These are phyloP conservation scores for Citrus unshiu DNA, from an alignment of 345 rosid species.

Conservation along the genomic window DNA sequence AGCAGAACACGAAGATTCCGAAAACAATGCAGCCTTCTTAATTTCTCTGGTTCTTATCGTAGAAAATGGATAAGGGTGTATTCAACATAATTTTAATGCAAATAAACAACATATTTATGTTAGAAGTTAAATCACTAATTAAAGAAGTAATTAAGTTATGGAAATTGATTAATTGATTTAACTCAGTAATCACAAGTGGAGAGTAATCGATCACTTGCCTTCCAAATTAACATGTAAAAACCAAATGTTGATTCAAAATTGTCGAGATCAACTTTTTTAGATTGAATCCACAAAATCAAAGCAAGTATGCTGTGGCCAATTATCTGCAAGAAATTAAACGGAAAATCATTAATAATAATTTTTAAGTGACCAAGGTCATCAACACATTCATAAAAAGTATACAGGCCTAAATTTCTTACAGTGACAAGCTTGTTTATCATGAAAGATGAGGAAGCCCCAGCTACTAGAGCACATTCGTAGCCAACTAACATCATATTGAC, in stretches of 20 bases:
- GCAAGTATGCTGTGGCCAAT: too few species aligned
- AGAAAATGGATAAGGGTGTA: too few species aligned
- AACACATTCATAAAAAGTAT: background rate
- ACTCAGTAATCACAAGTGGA: background rate
- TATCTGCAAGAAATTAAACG: background rate
- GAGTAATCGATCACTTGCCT: background rate
- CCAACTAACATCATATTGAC: background rate
- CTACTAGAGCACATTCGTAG: background rate
- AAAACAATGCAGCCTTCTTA: background rate
- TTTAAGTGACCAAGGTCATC: background rate
- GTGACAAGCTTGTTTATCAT: background rate
- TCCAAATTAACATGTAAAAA: background rate
- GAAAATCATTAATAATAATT: too few species aligned
- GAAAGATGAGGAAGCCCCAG: background rate
- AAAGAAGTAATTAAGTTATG: too few species aligned
- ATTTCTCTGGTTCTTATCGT: background rate
- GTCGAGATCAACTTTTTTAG: background rate
- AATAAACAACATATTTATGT: too few species aligned
- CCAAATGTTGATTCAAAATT: background rate
- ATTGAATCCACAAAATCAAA: background rate
- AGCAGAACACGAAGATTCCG: background rate
- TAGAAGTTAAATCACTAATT: background rate
- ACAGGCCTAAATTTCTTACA: background rate
- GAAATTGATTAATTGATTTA: too few species aligned
- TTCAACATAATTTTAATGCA: background rate